These are phyloP conservation scores for Emergomyces orientalis DNA, from an alignment of 2,329 filamentous ascomycete species.

Conservation along the genomic window DNA sequence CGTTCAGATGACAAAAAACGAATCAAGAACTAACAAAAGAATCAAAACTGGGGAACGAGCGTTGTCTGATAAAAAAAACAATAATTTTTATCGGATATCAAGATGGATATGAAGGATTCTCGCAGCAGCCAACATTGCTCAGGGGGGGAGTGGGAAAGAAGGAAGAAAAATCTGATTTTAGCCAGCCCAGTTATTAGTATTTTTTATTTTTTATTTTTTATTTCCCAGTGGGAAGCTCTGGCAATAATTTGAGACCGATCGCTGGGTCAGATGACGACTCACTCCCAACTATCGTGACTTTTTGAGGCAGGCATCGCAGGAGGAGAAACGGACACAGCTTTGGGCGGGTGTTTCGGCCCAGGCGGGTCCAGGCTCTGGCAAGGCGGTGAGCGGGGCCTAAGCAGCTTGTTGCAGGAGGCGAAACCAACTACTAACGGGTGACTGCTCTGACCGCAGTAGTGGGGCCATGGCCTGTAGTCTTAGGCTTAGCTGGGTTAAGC, in stretches of 20 bases:
- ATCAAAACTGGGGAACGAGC: slow-evolving; percentile 1
- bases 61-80: neutral
- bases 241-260: neutral
- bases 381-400: neutral
- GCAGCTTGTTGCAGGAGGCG: no score
- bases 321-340: neutral
- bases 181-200: neutral
- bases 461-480: no score
- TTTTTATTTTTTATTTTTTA: neutral
- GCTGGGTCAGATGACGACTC: slow-evolving; percentile 9
- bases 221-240: neutral
- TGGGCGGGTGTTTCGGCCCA: neutral
- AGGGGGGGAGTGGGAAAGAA: neutral
- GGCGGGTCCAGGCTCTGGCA: neutral
- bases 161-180: neutral
- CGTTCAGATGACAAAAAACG: neutral
- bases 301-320: neutral
- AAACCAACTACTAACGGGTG: no score
- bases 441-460: neutral
- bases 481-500: no score
- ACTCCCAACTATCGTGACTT: neutral
- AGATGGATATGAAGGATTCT: slow-evolving; percentile 10
- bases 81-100: slow-evolving; percentile 10
- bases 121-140: slow-evolving; percentile 7
- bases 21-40: neutral